phyloP scores from a whole-genome alignment of 495 filamentous ascomycete genomes.

The Cercophora scortea region DNA sequence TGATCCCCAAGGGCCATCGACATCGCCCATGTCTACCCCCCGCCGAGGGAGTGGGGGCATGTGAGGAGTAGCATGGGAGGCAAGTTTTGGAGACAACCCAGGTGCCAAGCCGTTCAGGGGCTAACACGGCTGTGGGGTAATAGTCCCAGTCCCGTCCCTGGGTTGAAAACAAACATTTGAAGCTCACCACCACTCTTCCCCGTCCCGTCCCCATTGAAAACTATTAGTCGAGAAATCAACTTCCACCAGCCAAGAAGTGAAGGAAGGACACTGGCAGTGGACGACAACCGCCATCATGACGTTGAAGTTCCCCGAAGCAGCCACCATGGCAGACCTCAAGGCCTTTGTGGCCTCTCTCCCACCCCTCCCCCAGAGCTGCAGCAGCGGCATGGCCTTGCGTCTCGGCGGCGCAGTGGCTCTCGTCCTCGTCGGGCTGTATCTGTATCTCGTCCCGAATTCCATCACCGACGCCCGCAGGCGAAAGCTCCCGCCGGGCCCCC shows the following conservation, averaged over 20 bases:
- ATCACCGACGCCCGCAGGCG: not conserved
- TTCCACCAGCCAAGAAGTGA: too few species aligned
- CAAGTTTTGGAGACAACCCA: too few species aligned
- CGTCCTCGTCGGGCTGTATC: not conserved
- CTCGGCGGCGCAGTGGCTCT: not conserved
- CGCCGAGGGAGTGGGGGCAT: too few species aligned
- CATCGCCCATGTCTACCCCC: too few species aligned
- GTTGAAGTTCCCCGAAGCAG: not conserved
- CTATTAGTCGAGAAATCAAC: not conserved
- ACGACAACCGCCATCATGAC: not conserved
- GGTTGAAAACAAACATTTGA: not conserved
- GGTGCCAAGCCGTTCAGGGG: not conserved
- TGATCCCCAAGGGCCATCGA: too few species aligned
- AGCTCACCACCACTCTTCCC: not conserved
- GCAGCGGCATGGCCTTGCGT: not conserved
- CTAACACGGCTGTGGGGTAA: not conserved
- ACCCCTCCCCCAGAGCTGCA: not conserved
- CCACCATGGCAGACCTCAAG: not conserved
- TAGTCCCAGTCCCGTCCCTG: not conserved
- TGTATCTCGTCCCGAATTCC: not conserved
- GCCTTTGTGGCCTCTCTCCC: not conserved
- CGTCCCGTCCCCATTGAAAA: not conserved
- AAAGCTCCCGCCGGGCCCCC: conserved; percentile 4
- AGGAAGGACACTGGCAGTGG: not conserved
- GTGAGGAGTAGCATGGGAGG: too few species aligned